Evolutionary conservation across 2,329 filamentous ascomycete species (phyloP).

Genomic region (Hymenoscyphus occultus): DNA sequence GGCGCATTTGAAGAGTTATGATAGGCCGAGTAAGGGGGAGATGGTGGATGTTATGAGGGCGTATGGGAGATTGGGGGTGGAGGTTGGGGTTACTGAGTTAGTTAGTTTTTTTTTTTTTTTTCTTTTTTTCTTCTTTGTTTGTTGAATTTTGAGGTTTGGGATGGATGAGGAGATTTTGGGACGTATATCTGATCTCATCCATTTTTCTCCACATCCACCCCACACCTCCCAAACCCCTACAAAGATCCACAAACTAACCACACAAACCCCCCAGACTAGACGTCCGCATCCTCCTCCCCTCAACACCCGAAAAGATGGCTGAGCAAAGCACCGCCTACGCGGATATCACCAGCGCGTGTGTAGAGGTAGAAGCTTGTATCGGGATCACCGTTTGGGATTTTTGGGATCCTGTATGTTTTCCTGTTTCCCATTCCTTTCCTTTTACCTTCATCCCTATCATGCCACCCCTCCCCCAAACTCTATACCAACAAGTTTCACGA

Average conservation of each 20-base stretch:
- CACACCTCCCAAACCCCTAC: no score
- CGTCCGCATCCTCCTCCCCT: constrained; percentile 49
- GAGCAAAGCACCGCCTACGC: constrained; percentile 50
- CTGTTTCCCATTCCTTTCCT: not conserved
- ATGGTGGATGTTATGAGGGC: constrained; percentile 46
- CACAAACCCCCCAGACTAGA: constrained; percentile 37
- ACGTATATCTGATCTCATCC: no score
- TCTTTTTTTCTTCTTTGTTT: no score
- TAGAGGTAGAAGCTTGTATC: constrained; percentile 28
- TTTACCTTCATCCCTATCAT: not conserved
- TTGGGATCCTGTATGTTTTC: constrained; percentile 34
- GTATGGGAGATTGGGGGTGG: constrained; percentile 48
- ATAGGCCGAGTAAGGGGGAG: constrained; percentile 41
- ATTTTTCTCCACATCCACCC: no score
- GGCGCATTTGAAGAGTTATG: constrained; percentile 55
- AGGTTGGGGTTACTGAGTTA: constrained; percentile 60
- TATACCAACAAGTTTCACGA: no score
- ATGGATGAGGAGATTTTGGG: no score
- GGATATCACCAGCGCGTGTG: constrained; percentile 19
- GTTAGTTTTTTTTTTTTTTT: not conserved
- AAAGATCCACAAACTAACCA: no score
- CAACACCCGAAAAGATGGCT: constrained; percentile 35
- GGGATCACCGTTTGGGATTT: constrained; percentile 35
- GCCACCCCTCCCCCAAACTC: no score
- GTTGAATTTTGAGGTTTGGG: no score